These are phyloP conservation scores for Styphnolobium japonicum DNA, from an alignment of 306 rosid genomes.

Conservation along the genomic window DNA sequence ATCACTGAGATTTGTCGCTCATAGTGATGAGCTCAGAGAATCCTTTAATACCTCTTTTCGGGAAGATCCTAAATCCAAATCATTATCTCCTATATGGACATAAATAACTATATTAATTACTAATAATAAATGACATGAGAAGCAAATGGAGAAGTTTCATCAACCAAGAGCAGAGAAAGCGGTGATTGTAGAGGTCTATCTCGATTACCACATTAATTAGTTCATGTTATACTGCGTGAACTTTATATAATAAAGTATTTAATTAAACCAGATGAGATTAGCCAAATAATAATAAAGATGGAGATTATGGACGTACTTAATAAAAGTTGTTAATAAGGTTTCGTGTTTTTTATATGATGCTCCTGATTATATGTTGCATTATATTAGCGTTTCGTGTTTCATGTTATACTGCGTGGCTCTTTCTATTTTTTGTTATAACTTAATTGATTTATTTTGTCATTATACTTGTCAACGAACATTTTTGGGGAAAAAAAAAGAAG, in stretches of 20 bases:
- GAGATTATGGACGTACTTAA: background rate
- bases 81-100: background rate
- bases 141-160: background rate
- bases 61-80: background rate
- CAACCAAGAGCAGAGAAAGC: background rate
- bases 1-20: background rate
- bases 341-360: too few relatives aligned
- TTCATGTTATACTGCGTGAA: background rate
- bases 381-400: too few relatives aligned
- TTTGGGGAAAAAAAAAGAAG: too few relatives aligned
- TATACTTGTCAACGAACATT: too few relatives aligned
- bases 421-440: too few relatives aligned
- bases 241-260: background rate
- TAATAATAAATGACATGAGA: background rate
- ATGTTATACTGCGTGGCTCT: too few relatives aligned
- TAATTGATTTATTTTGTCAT: too few relatives aligned
- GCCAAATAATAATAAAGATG: background rate
- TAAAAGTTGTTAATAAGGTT: too few relatives aligned
- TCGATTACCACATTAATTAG: background rate
- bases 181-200: background rate
- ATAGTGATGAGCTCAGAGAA: background rate
- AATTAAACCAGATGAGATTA: background rate
- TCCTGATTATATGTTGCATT: too few relatives aligned
- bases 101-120: background rate
- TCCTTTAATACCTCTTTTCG: background rate